phyloP scores from a whole-genome alignment of 2,329 filamentous ascomycete genomes.

The Trichoderma breve region DNA sequence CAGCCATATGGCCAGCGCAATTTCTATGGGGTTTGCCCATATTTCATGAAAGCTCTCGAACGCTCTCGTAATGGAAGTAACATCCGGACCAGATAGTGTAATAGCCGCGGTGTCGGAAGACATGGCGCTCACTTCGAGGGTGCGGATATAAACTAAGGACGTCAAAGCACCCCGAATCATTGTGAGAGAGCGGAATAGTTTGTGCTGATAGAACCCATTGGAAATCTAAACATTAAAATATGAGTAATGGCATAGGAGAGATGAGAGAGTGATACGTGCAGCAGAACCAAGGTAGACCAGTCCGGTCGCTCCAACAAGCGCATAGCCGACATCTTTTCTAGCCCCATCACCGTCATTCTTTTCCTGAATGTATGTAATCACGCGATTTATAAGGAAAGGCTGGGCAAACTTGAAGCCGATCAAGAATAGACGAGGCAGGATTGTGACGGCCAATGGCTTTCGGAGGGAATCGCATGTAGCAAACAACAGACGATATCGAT shows the following conservation, averaged over 20 bases:
- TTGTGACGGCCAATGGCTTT: slow-evolving; percentile 19
- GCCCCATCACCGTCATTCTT: neutral
- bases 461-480: slow-evolving; percentile 7
- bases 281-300: slow-evolving; percentile 27
- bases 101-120: neutral
- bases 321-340: slow-evolving; percentile 16
- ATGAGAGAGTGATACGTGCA: neutral
- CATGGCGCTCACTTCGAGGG: slow-evolving; percentile 23
- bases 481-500: slow-evolving; percentile 18
- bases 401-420: slow-evolving; percentile 32
- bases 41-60: slow-evolving; percentile 37
- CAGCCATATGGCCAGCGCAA: slow-evolving; percentile 45
- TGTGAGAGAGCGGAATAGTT: slow-evolving; percentile 23
- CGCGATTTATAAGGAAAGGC: slow-evolving; percentile 30
- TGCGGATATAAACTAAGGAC: slow-evolving; percentile 24
- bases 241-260: neutral
- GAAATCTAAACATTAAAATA: slow-evolving; percentile 1
- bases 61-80: slow-evolving; percentile 37
- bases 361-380: neutral
- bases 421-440: slow-evolving; percentile 29
- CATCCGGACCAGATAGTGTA: slow-evolving; percentile 40
- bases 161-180: slow-evolving; percentile 27
- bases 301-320: slow-evolving; percentile 23
- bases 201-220: slow-evolving; percentile 23
- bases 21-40: slow-evolving; percentile 43